phyloP scores from a whole-genome alignment of 2,329 filamentous ascomycete genomes.

The Exophiala sideris region DNA sequence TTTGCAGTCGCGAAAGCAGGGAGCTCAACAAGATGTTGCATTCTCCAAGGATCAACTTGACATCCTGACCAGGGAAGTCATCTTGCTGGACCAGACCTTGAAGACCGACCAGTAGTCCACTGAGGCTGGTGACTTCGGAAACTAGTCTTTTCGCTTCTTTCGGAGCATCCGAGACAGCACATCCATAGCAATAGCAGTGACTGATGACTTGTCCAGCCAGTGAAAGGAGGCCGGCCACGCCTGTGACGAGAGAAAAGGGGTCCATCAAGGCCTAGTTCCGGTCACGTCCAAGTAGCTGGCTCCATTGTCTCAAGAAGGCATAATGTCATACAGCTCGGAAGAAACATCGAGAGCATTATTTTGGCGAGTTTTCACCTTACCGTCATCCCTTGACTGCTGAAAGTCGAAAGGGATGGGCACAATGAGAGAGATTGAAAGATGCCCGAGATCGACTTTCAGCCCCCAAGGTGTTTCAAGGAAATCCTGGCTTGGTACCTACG shows the following conservation, averaged over 20 bases:
- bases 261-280: conserved; percentile 25
- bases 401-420: too few species aligned
- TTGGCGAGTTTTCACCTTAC: too few species aligned
- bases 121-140: conserved; percentile 18
- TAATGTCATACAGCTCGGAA: not conserved
- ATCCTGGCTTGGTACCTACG: too few species aligned
- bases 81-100: conserved; percentile 11
- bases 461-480: too few species aligned
- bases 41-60: conserved; percentile 3
- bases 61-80: not conserved
- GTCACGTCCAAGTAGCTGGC: too few species aligned
- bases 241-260: conserved; percentile 31
- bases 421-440: too few species aligned
- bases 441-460: too few species aligned
- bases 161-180: conserved; percentile 17
- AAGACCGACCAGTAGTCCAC: conserved; percentile 18
- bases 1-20: conserved; percentile 10
- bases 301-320: too few species aligned
- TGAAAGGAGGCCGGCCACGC: conserved; percentile 28
- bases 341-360: too few species aligned
- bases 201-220: conserved; percentile 14
- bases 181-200: conserved; percentile 22
- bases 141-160: conserved; percentile 17
- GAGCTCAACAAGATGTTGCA: conserved; percentile 4
- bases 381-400: too few species aligned